phyloP scores from a whole-genome alignment of 495 filamentous ascomycete genomes.

The Hypomontagnella submonticulosa region DNA sequence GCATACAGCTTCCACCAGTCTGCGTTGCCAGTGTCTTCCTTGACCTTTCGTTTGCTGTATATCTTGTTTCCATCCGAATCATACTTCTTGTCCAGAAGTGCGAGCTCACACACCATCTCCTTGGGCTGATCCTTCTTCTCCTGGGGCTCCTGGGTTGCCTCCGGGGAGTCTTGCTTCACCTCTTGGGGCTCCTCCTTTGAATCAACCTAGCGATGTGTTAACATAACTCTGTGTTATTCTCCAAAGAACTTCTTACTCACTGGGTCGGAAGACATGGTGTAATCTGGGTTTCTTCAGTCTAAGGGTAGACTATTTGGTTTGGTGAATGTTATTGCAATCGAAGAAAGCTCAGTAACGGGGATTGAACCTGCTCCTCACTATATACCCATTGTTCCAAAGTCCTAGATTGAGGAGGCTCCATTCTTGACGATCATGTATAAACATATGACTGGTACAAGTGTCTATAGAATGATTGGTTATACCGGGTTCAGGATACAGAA shows the following conservation, averaged over 20 bases:
- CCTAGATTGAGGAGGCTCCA: conserved; percentile 22
- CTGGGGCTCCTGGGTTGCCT: conserved; percentile 1
- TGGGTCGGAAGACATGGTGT: conserved; percentile 25
- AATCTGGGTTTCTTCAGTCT: not conserved
- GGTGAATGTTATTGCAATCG: not conserved
- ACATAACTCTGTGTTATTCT: not conserved
- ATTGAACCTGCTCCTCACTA: not conserved
- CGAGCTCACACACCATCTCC: conserved; percentile 27
- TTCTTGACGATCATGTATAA: not conserved
- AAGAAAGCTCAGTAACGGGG: not conserved
- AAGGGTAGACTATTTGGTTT: not conserved
- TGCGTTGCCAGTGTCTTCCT: conserved; percentile 1
- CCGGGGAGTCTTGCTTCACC: not conserved
- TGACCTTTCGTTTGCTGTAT: conserved; percentile 23
- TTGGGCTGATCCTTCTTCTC: conserved; percentile 6
- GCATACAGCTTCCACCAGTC: conserved; percentile 33
- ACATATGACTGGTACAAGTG: conserved; percentile 32
- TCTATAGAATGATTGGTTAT: conserved; percentile 18
- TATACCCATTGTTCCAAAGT: conserved; percentile 13
- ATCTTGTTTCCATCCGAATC: conserved; percentile 25
- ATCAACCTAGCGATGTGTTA: conserved; percentile 13
- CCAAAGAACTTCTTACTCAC: conserved; percentile 7
- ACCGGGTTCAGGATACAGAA: conserved; percentile 12
- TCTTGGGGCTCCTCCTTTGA: conserved; percentile 5
- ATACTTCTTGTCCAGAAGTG: conserved; percentile 32